Conservation (phyloP, 2,329 filamentous ascomycete species). For the Teratosphaeriaceae sp. region DNA sequence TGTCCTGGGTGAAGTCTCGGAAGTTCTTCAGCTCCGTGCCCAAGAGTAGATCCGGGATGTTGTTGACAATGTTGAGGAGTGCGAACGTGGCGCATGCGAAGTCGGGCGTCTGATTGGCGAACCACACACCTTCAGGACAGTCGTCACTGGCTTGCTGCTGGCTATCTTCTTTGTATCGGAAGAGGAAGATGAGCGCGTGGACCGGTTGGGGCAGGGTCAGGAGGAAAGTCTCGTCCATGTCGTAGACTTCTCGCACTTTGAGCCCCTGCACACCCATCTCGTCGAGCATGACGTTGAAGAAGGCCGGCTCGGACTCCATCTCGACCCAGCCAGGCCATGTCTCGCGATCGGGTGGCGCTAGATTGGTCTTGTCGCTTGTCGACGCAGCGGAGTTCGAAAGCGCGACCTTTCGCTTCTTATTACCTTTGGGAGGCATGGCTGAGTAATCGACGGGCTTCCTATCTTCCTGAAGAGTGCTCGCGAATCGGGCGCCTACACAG, state of each 20-base stretch:
- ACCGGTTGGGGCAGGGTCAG: slow-evolving; percentile 62
- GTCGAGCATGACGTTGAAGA: slow-evolving; percentile 79
- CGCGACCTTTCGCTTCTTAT: slow-evolving; percentile 17
- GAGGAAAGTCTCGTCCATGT: slow-evolving; percentile 61
- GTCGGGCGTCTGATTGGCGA: slow-evolving; percentile 81
- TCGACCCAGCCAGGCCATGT: slow-evolving; percentile 72
- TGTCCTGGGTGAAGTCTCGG: slow-evolving; percentile 60
- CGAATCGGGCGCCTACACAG: too few relatives aligned
- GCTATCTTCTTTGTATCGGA: slow-evolving; percentile 53
- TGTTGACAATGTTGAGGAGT: slow-evolving; percentile 89
- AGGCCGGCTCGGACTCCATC: slow-evolving; percentile 80
- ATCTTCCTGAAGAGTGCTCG: too few relatives aligned
- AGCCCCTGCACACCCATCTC: slow-evolving; percentile 70
- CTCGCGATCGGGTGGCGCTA: slow-evolving; percentile 43
- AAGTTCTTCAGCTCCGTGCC: slow-evolving; percentile 66
- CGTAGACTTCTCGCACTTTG: slow-evolving; percentile 69
- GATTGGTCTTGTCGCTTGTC: slow-evolving; percentile 26
- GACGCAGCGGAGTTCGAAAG: slow-evolving; percentile 34
- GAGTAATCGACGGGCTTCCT: not conserved
- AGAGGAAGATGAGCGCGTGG: slow-evolving; percentile 84
- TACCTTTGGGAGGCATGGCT: slow-evolving; percentile 19
- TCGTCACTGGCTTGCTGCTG: slow-evolving; percentile 43
- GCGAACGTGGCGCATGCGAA: slow-evolving; percentile 93
- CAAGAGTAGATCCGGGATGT: slow-evolving; percentile 59
- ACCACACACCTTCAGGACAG: slow-evolving; percentile 71